phyloP scores from a whole-genome alignment of 805 yeast species.

The Scheffersomyces amazonensis region DNA sequence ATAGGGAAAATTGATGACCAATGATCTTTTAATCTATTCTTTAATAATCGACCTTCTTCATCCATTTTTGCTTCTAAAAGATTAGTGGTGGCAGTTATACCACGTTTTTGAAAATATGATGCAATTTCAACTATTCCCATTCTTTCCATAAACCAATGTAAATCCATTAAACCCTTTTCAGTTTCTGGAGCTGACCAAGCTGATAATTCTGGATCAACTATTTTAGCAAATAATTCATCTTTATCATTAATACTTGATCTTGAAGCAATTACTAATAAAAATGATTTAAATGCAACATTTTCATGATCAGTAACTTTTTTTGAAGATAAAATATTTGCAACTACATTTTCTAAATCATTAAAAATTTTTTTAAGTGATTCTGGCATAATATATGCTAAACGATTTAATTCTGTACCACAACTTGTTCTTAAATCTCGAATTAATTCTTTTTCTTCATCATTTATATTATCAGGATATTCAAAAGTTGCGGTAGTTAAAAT shows the following conservation, averaged over 20 bases:
- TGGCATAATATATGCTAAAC: conserved; percentile 94
- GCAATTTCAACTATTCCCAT: conserved; percentile 94
- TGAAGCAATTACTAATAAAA: conserved; percentile 86
- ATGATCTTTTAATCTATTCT: conserved; percentile 76
- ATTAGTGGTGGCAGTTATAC: conserved; percentile 74
- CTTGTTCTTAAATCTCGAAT: conserved; percentile 85
- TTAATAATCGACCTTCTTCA: conserved; percentile 76
- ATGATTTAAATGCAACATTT: conserved; percentile 89
- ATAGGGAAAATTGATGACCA: conserved; percentile 96
- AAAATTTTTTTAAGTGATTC: conserved; percentile 80
- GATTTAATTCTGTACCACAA: conserved; percentile 91
- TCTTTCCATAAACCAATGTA: conserved; percentile 98
- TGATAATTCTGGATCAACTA: conserved; percentile 88
- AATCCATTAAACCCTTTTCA: conserved; percentile 80
- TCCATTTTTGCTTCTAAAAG: conserved; percentile 82
- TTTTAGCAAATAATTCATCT: conserved; percentile 72
- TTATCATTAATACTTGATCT: conserved; percentile 73
- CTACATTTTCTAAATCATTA: conserved; percentile 77
- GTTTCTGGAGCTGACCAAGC: conserved; percentile 95
- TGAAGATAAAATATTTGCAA: conserved; percentile 64
- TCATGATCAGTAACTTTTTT: conserved; percentile 84
- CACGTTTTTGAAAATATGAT: conserved; percentile 78
- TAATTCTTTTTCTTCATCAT: conserved; percentile 75
- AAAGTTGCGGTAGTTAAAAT: conserved; percentile 80
- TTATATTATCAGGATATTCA: conserved; percentile 64